Conservation (phyloP, 129 eudicot genomes). For the Dittrichia graveolens region DNA sequence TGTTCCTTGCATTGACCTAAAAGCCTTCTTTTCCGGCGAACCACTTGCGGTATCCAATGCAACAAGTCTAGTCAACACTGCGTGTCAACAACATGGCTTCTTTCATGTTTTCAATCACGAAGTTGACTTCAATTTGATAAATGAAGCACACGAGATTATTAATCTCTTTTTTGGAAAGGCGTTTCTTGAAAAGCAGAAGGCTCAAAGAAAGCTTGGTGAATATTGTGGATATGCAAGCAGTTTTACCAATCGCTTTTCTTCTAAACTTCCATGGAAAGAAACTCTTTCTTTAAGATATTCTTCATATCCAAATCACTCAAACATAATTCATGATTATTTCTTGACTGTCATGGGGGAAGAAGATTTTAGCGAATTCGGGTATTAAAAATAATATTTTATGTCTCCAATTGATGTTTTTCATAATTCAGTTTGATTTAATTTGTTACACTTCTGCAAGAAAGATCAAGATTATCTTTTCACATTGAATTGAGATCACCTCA, state of each 20-base stretch:
- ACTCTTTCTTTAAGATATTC: slow-evolving; percentile 71
- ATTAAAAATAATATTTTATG: slow-evolving; percentile 22
- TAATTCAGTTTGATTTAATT: not conserved
- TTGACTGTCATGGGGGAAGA: slow-evolving; percentile 60
- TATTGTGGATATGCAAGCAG: slow-evolving; percentile 85
- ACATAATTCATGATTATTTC: slow-evolving; percentile 59
- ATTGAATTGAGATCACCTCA: no score
- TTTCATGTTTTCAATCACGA: slow-evolving; percentile 79
- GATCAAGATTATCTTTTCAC: not conserved
- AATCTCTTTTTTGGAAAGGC: slow-evolving; percentile 65
- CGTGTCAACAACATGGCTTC: slow-evolving; percentile 79
- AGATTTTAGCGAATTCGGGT: slow-evolving; percentile 69
- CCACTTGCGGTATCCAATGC: slow-evolving; percentile 46
- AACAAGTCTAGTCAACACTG: slow-evolving; percentile 41
- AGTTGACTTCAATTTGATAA: slow-evolving; percentile 56
- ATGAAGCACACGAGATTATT: slow-evolving; percentile 52
- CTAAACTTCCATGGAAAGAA: slow-evolving; percentile 97
- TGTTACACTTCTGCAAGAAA: not conserved
- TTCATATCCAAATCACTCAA: slow-evolving; percentile 32
- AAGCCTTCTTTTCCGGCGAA: slow-evolving; percentile 62
- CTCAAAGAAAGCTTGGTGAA: slow-evolving; percentile 61
- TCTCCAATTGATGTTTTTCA: not conserved
- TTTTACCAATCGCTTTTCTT: slow-evolving; percentile 69
- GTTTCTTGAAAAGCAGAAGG: slow-evolving; percentile 59
- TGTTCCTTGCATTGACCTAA: slow-evolving; percentile 69